phyloP scores from a whole-genome alignment of 208 protist genomes.

The Acanthamoeba culbertsoni region DNA sequence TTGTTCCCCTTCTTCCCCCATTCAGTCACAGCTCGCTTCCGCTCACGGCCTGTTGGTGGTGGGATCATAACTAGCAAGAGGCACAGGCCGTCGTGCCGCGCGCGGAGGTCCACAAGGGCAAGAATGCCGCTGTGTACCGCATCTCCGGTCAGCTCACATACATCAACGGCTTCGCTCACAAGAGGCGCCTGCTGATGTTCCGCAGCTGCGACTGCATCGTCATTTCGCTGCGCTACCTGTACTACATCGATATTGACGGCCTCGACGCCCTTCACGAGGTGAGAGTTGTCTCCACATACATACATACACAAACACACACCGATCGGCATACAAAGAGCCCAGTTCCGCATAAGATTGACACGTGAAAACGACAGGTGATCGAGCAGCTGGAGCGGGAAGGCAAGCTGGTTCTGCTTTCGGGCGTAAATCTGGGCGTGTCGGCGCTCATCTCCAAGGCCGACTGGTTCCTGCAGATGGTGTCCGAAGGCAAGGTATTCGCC shows the following conservation, averaged over 20 bases:
- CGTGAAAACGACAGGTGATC: background rate
- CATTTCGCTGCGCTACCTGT: constrained; percentile 60
- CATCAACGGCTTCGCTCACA: constrained; percentile 63
- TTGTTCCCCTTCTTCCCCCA: background rate
- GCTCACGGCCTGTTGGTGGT: background rate
- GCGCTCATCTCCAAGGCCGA: constrained; percentile 57
- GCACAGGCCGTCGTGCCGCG: background rate
- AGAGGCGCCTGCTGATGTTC: constrained; percentile 41
- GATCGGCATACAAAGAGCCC: background rate
- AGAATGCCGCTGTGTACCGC: constrained; percentile 61
- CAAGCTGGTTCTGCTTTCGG: constrained; percentile 56
- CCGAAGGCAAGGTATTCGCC: constrained; percentile 42
- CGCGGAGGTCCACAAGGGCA: constrained; percentile 24
- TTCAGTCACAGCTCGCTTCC: background rate
- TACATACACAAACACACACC: background rate
- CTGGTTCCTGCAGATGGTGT: constrained; percentile 52
- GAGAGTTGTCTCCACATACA: background rate
- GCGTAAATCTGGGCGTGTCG: constrained; percentile 50
- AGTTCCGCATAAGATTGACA: background rate
- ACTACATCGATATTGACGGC: constrained; percentile 64
- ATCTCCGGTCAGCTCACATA: constrained; percentile 66
- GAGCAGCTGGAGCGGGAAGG: constrained; percentile 53
- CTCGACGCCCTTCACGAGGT: constrained; percentile 41
- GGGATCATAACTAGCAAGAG: background rate
- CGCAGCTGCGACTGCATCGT: constrained; percentile 50